A percentile compares a stretch with the other conserved stretches of the same genome.
phyloP scores from a whole-genome alignment of 768 basidiomycete species.

The Dentipellis sp. region DNA sequence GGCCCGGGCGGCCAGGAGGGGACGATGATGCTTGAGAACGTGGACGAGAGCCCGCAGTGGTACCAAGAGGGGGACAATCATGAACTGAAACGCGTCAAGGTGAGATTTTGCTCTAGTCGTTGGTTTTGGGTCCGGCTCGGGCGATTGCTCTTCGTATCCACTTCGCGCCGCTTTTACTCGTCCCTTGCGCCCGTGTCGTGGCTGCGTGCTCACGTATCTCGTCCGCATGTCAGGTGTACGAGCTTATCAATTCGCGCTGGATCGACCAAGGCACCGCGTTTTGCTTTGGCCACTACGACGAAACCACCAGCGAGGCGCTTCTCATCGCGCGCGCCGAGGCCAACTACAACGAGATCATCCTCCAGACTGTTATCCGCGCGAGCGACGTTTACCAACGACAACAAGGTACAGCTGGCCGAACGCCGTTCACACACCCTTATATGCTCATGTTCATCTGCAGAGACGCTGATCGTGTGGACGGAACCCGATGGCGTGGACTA shows the following conservation, averaged over 20 bases:
- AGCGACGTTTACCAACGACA: constrained; percentile 84
- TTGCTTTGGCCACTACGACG: constrained; percentile 83
- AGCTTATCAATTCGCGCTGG: constrained; percentile 87
- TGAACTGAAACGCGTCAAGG: constrained; percentile 83
- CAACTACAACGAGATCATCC: constrained; percentile 61
- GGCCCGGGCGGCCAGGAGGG: constrained; percentile 37
- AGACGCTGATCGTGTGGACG: constrained; percentile 98
- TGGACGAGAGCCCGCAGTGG: constrained; percentile 49
- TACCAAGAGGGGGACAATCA: constrained; percentile 54
- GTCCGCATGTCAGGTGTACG: constrained; percentile 66
- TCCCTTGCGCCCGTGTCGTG: not conserved
- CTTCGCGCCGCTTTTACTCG: not conserved
- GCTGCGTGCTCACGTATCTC: not conserved
- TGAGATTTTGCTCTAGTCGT: constrained; percentile 24
- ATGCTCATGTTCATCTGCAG: constrained; percentile 29
- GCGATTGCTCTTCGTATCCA: constrained; percentile 6
- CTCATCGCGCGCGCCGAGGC: constrained; percentile 80
- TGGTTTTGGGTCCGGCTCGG: constrained; percentile 11
- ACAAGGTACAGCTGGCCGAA: constrained; percentile 48
- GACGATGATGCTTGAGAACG: constrained; percentile 27
- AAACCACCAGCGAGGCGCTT: constrained; percentile 66
- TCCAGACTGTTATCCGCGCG: constrained; percentile 71
- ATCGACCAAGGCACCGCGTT: constrained; percentile 95
- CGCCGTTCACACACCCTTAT: constrained; percentile 1
- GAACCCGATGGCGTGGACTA: constrained; percentile 93